Conservation (phyloP, 2,329 filamentous ascomycete species). For the Alternaria ventricosa region DNA sequence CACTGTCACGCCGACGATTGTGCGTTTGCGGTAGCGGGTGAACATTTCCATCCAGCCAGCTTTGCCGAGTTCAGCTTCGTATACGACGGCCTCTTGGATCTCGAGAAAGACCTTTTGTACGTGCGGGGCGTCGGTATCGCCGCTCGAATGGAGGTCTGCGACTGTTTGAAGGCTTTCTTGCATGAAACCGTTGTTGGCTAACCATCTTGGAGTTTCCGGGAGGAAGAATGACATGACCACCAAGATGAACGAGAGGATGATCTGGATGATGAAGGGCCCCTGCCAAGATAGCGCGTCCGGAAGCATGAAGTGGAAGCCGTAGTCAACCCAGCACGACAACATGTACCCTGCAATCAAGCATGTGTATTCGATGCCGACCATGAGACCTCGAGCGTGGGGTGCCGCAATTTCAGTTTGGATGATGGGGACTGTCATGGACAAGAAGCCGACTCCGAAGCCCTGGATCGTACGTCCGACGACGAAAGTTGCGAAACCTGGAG, state of each 20-base stretch:
- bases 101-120: slow-evolving; percentile 48
- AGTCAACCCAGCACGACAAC: slow-evolving; percentile 51
- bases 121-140: slow-evolving; percentile 43
- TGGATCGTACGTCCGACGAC: slow-evolving; percentile 46
- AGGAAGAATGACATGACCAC: slow-evolving; percentile 47
- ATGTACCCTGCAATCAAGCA: slow-evolving; percentile 49
- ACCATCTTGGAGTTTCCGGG: slow-evolving; percentile 51
- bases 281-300: slow-evolving; percentile 45
- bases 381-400: slow-evolving; percentile 46
- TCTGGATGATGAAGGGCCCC: slow-evolving; percentile 43
- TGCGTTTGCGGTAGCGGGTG: slow-evolving; percentile 52
- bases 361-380: slow-evolving; percentile 51
- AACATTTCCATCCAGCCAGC: slow-evolving; percentile 51
- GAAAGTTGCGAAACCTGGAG: slow-evolving; percentile 44
- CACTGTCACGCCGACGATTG: slow-evolving; percentile 50
- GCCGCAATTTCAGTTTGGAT: slow-evolving; percentile 50
- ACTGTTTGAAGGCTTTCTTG: slow-evolving; percentile 50
- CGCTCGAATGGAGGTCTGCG: slow-evolving; percentile 50
- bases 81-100: slow-evolving; percentile 49
- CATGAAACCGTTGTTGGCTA: slow-evolving; percentile 51
- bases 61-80: slow-evolving; percentile 46
- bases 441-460: slow-evolving; percentile 45
- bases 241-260: slow-evolving; percentile 42
- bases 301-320: slow-evolving; percentile 48
- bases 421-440: slow-evolving; percentile 47